Evolutionary conservation across 2,329 filamentous ascomycete species (phyloP), one percentile per base, ranked within the genome.

Genomic region (Ascochyta clinopodiicola): DNA sequence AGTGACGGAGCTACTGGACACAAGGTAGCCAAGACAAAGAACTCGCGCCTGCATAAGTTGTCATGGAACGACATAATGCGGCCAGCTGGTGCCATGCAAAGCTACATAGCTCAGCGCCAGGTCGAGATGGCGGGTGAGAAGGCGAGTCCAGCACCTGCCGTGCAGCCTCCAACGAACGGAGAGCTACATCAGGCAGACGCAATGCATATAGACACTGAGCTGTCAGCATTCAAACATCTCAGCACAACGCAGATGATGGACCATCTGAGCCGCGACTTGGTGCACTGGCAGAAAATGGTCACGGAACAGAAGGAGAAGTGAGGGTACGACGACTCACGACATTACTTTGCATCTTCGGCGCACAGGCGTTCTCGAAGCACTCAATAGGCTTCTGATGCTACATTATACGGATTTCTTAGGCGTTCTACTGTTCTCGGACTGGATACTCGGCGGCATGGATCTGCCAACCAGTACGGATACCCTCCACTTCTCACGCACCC

Each of bases 221-320:
- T 73, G 22, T 66, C 66, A 24, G 61, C 57, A 21, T 96, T 96
- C 74, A 90, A 88, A 64, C 84, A 89, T 8, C 79, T 96, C 61
- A 90, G 81, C 53, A 92, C 89, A 64, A 81, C 91, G 61, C 91
- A 96, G 76, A 96, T 96, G 91, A 96, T 96, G 91, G 92, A 96
- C 73, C 83, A 87, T 64, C 77, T 96, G 72, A 93, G 89, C 58
- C 84, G 89, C 59, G 87, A 92, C 72, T 82, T 96, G 67, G 85
- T 94, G 63, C 89, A 90, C 68, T 96, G 91, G 91, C 91, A 96
- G 77, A 88, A 89, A 40, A 72, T 73, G 69, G 64, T 75, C 19
- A 56, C 60, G 1, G 64, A 70, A 22, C 61, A 66, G 37, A 70
- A 59, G 6, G 71, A 72, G 37, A 74, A 71, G 49, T 74, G 54